Conservation (phyloP, 1,139 yeast species). For the Meyerozyma smithsonii region DNA sequence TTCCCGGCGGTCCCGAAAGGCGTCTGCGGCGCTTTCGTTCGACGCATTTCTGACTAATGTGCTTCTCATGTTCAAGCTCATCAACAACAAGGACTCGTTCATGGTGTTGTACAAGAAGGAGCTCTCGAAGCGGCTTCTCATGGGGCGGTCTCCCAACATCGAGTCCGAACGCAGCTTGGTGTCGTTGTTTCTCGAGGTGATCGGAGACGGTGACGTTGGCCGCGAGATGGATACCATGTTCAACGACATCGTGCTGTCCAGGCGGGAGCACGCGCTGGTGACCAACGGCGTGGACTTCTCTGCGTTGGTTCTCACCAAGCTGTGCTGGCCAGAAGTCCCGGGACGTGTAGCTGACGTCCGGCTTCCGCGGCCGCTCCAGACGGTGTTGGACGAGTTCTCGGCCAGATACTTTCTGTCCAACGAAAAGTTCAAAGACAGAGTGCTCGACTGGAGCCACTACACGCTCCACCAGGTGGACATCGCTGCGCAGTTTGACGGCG, state of each 20-base stretch:
- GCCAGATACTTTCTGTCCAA: constrained; percentile 10
- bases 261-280: constrained; percentile 13
- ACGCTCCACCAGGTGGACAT: constrained; percentile 32
- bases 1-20: constrained; percentile 12
- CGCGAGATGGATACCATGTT: constrained; percentile 30
- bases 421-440: constrained; percentile 13
- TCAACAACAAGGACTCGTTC: constrained; percentile 33
- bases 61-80: constrained; percentile 27
- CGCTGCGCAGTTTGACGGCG: constrained; percentile 23
- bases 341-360: constrained; percentile 16
- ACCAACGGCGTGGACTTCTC: constrained; percentile 20
- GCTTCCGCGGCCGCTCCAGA: not conserved
- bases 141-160: constrained; percentile 20
- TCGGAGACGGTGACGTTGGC: constrained; percentile 33
- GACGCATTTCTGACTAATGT: constrained; percentile 19
- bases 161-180: constrained; percentile 24
- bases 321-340: constrained; percentile 42
- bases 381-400: constrained; percentile 10
- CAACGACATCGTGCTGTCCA: constrained; percentile 24
- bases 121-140: constrained; percentile 32
- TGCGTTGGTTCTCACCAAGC: constrained; percentile 31
- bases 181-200: constrained; percentile 18
- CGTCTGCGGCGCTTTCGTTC: constrained; percentile 11
- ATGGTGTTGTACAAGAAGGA: constrained; percentile 30
- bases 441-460: constrained; percentile 20